These are phyloP conservation scores for Letharia columbiana DNA, from an alignment of 495 filamentous ascomycete genomes.

Conservation along the genomic window DNA sequence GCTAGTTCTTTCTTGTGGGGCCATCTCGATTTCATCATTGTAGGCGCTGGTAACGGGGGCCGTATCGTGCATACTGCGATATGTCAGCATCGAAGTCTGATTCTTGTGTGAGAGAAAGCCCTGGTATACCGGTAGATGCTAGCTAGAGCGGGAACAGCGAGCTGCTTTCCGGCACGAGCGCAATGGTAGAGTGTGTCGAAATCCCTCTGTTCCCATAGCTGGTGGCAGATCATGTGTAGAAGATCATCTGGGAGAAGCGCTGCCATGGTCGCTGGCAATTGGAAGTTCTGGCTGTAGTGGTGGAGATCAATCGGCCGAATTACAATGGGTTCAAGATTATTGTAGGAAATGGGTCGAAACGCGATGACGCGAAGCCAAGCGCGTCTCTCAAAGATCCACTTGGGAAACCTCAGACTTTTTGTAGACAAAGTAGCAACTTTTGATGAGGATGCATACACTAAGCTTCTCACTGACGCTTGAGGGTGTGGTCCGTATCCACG, in stretches of 20 bases:
- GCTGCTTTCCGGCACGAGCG: constrained; percentile 39
- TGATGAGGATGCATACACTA: constrained; percentile 53
- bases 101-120: background rate
- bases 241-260: constrained; percentile 48
- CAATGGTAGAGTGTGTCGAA: constrained; percentile 51
- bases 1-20: constrained; percentile 20
- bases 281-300: background rate
- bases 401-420: background rate
- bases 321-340: background rate
- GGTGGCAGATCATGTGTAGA: constrained; percentile 49
- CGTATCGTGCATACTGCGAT: constrained; percentile 32
- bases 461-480: constrained; percentile 71
- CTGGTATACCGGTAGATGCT: constrained; percentile 52
- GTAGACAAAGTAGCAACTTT: background rate
- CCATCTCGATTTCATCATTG: constrained; percentile 33
- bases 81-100: constrained; percentile 6
- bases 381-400: background rate
- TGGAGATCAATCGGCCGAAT: constrained; percentile 20
- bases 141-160: constrained; percentile 50
- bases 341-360: background rate
- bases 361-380: constrained; percentile 18
- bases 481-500: constrained; percentile 66
- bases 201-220: constrained; percentile 43
- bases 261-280: constrained; percentile 21
- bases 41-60: constrained; percentile 34